These are phyloP conservation scores for Nepenthes mirabilis DNA, from an alignment of 148 eudicot species.

Conservation along the genomic window DNA sequence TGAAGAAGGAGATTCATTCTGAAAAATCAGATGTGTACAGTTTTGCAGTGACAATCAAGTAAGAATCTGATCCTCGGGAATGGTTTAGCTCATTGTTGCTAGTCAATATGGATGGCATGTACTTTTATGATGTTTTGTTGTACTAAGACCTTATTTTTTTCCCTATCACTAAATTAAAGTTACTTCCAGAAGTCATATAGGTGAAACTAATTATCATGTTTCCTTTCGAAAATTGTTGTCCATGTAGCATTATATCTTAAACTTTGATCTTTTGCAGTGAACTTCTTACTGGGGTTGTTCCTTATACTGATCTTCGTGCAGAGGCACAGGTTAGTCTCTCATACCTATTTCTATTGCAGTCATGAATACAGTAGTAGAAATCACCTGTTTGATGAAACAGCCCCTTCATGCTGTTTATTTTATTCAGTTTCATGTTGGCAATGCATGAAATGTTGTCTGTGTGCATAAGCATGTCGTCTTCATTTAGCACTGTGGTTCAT, in stretches of 20 bases:
- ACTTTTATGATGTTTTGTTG: not conserved
- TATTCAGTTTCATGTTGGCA: too few relatives aligned
- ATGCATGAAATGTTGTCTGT: too few relatives aligned
- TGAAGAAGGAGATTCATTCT: slow-evolving; percentile 71
- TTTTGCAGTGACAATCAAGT: slow-evolving; percentile 85
- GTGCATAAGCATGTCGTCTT: too few relatives aligned
- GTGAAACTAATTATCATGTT: not conserved
- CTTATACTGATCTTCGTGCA: slow-evolving; percentile 91
- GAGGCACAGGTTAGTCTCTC: slow-evolving; percentile 72
- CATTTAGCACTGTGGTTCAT: too few relatives aligned
- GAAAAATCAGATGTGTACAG: slow-evolving; percentile 96
- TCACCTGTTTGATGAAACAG: too few relatives aligned
- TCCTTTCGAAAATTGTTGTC: not conserved
- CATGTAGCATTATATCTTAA: not conserved
- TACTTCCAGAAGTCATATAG: not conserved
- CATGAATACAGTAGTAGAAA: too few relatives aligned
- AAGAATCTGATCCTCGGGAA: slow-evolving; percentile 16
- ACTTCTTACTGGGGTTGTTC: slow-evolving; percentile 91
- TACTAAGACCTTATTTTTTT: too few relatives aligned
- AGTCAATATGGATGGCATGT: not conserved
- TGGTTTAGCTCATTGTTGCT: not conserved
- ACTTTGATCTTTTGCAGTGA: slow-evolving; percentile 50
- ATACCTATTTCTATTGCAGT: too few relatives aligned
- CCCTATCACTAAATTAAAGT: too few relatives aligned
- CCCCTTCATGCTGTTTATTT: too few relatives aligned